Conservation (phyloP, 495 filamentous ascomycete genomes). For the Penicillium manginii region DNA sequence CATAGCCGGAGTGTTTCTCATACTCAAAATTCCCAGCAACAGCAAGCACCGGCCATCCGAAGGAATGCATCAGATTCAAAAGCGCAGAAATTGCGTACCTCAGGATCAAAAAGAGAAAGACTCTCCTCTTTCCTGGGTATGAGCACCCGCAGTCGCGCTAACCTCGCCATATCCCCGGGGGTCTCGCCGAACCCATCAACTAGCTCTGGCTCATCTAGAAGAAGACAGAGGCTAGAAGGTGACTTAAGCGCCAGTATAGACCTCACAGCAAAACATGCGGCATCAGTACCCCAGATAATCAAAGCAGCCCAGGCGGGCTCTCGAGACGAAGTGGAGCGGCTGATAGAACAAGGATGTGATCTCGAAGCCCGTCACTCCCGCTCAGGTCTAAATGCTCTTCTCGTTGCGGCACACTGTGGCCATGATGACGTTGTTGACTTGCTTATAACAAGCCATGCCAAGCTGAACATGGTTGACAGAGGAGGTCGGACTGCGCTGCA, state of each 20-base stretch:
- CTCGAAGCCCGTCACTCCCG: constrained; percentile 41
- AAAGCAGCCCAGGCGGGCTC: constrained; percentile 46
- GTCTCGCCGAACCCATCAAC: constrained; percentile 12
- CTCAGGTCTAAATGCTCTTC: constrained; percentile 45
- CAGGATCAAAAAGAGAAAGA: constrained; percentile 25
- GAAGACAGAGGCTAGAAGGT: constrained; percentile 26
- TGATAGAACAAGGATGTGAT: constrained; percentile 43
- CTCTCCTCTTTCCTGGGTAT: constrained; percentile 31
- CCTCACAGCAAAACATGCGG: constrained; percentile 33
- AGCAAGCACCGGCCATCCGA: constrained; percentile 10
- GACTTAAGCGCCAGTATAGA: constrained; percentile 46
- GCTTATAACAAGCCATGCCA: constrained; percentile 42
- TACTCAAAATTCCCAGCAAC: constrained; percentile 11
- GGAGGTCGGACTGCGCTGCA: constrained; percentile 46
- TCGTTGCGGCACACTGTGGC: constrained; percentile 53
- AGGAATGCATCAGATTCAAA: constrained; percentile 35
- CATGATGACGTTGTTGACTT: constrained; percentile 46
- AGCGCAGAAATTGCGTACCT: constrained; percentile 12
- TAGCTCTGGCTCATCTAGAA: constrained; percentile 10
- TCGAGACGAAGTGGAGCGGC: constrained; percentile 40
- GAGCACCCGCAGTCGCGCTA: constrained; percentile 24
- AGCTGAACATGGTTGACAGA: constrained; percentile 37
- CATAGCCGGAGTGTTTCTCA: constrained; percentile 34
- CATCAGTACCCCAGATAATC: constrained; percentile 42
- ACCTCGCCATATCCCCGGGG: constrained; percentile 9